Conservation (phyloP, 2,329 filamentous ascomycete genomes). For the Alternaria sp. region DNA sequence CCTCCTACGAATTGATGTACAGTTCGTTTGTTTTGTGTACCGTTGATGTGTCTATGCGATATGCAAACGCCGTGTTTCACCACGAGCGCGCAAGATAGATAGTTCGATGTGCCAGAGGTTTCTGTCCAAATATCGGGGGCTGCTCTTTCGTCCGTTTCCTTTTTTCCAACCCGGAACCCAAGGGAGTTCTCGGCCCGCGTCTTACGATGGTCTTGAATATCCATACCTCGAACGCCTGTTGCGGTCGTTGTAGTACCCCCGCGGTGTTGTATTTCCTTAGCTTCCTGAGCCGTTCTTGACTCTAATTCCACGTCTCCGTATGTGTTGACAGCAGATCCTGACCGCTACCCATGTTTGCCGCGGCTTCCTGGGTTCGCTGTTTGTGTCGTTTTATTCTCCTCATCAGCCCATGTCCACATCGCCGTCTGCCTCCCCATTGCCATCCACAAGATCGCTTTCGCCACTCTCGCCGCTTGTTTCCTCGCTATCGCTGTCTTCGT, state of each 20-base stretch:
- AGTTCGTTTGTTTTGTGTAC: not conserved
- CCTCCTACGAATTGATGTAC: not conserved
- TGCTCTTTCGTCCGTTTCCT: not conserved
- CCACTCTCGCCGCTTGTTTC: conserved; percentile 4
- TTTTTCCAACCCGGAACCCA: not conserved
- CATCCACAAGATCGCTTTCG: conserved; percentile 10
- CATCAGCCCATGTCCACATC: conserved; percentile 18
- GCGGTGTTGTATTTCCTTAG: not conserved
- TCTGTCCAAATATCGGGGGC: not conserved
- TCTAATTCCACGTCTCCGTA: not conserved
- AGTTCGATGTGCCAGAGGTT: not conserved
- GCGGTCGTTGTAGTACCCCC: not conserved
- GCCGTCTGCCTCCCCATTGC: not conserved
- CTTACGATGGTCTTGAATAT: not conserved
- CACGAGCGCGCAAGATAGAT: not conserved
- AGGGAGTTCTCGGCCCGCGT: not conserved
- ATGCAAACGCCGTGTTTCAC: not conserved
- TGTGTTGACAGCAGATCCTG: not conserved
- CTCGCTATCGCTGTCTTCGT: conserved; percentile 28
- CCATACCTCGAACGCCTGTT: not conserved
- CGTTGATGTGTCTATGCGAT: not conserved
- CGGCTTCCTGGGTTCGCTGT: conserved; percentile 1
- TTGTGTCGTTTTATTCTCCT: not conserved
- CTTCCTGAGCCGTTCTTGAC: not conserved
- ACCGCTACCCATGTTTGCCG: not conserved